Conservation (phyloP, 805 yeast genomes). For the Teunomyces funiuensis region DNA sequence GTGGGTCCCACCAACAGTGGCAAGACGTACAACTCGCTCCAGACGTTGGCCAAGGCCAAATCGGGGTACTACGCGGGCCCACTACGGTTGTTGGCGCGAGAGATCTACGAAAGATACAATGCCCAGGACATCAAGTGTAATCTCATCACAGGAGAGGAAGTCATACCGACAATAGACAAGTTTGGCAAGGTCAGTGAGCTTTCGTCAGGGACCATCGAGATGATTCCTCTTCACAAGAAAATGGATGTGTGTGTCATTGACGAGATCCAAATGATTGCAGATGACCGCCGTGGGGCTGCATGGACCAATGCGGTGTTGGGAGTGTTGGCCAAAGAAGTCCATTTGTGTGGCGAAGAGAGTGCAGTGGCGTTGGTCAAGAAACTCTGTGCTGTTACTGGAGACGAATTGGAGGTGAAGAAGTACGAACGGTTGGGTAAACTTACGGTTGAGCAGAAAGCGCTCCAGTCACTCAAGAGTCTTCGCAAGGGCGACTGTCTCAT, state of each 20-base stretch:
- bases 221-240: constrained; percentile 68
- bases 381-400: constrained; percentile 72
- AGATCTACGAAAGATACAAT: constrained; percentile 80
- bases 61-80: constrained; percentile 96
- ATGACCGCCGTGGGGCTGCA: constrained; percentile 78
- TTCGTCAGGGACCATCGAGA: constrained; percentile 89
- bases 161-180: constrained; percentile 65
- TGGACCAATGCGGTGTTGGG: constrained; percentile 94
- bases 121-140: constrained; percentile 70
- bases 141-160: constrained; percentile 93
- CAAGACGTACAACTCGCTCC: constrained; percentile 81
- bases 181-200: constrained; percentile 72
- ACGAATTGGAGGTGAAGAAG: constrained; percentile 64
- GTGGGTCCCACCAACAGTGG: constrained; percentile 98
- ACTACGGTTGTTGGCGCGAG: constrained; percentile 83
- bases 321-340: constrained; percentile 79
- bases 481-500: constrained; percentile 85
- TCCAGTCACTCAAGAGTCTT: constrained; percentile 40
- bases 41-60: constrained; percentile 60
- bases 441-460: constrained; percentile 45
- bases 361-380: constrained; percentile 66
- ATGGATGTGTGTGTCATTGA: constrained; percentile 90
- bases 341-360: constrained; percentile 90
- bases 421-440: constrained; percentile 78
- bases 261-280: constrained; percentile 94